Conservation (phyloP, 2,329 filamentous ascomycete genomes). For the Fusarium liriodendri region DNA sequence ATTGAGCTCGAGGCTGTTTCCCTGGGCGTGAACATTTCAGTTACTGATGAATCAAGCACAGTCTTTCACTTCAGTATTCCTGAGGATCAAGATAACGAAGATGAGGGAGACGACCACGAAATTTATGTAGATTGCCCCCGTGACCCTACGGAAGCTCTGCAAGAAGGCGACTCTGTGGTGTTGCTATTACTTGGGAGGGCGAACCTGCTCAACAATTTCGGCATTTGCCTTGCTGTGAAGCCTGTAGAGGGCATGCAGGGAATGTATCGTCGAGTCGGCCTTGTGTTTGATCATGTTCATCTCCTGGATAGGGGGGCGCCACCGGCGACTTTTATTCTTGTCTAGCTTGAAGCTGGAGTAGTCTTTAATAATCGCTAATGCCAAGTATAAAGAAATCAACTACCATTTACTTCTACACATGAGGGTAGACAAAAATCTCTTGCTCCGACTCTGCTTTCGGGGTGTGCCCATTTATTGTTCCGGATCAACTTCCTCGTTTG, state of each 20-base stretch:
- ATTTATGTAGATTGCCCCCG: not conserved
- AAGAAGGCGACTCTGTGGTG: not conserved
- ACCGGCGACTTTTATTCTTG: not conserved
- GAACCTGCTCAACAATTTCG: accelerated
- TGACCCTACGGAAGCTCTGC: not conserved
- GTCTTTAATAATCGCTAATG: too few species aligned
- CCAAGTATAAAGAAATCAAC: not conserved
- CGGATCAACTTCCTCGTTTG: not conserved
- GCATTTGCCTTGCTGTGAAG: not conserved
- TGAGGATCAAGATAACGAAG: not conserved
- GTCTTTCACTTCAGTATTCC: not conserved
- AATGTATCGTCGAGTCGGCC: not conserved
- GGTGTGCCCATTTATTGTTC: not conserved
- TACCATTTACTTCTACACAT: not conserved
- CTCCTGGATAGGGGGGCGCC: not conserved
- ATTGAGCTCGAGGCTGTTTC: not conserved
- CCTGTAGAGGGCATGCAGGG: not conserved
- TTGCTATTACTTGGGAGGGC: not conserved
- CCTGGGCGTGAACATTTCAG: not conserved
- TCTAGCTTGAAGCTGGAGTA: not conserved
- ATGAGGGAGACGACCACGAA: not conserved
- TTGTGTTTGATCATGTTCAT: not conserved
- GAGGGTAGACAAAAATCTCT: not conserved
- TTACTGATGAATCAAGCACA: not conserved
- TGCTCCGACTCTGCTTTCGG: not conserved